Evolutionary conservation across 495 filamentous ascomycete genomes (phyloP), one percentile per base, ranked within the genome.

Genomic region (Trichoderma erinaceum): DNA sequence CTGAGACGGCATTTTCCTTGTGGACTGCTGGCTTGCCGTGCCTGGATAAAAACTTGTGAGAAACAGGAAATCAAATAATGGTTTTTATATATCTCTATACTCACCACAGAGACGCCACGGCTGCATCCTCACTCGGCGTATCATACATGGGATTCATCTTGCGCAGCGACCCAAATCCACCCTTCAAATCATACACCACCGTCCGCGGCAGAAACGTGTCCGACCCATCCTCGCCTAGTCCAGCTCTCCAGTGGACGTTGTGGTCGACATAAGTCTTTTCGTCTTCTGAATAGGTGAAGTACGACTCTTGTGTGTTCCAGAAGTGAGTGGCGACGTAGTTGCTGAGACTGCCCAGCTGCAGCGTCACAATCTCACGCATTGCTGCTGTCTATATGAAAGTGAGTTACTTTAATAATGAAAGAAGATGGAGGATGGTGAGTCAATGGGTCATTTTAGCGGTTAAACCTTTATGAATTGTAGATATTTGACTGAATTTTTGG

Each of bases 231-330:
- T 88, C 87, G 16, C 91, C 91, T 58, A 97, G 75, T n/a, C 95
- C 95, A 1, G 91, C 85, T 46, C 93, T 85, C 75, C 96, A 99
- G 74, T 96, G 90, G 65, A 98, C 84, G 76, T 98, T 90, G 82
- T 98, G 95, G 73, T 99, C 87, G 68, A 99, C 78, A 0, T 84
- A 84, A 27, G 92, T 90, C 68, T 86, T 82, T 64, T 87, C 79
- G 41, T 88, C 80, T 41, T 84, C 84, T 12, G 84, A 81, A 75
- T 97, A 98, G 29, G 95, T 97, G 75, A 99, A 99, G 78, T 99
- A 99, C 13, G 94, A 97, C 82, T 99, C 96, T 92, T 93, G 94
- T 35, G 92, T 83, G 72, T 99, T 99, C 96, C 96, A 99, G 75
- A 97, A 98, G 80, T 99, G 95, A 0, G 92, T 97, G n/a, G 89